Percentiles rank a stretch among this genome's conserved stretches.
Conservation (phyloP, 805 yeast genomes). For the Candida yuanshanica region DNA sequence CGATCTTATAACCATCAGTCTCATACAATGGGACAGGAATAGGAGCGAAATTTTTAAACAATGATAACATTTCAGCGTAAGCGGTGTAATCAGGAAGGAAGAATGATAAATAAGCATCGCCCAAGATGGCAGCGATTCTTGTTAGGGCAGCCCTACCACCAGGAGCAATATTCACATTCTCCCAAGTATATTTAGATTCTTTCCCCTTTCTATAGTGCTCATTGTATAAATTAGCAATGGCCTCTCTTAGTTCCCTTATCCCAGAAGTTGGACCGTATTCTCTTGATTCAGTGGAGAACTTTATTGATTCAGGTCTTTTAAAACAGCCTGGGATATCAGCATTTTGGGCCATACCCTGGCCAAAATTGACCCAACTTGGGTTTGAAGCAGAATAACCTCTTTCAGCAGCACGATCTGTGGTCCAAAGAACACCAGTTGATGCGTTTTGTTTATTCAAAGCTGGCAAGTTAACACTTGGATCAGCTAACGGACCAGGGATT, state of each 20-base stretch:
- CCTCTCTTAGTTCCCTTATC: conserved; percentile 45
- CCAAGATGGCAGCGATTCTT: conserved; percentile 53
- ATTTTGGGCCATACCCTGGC: conserved; percentile 63
- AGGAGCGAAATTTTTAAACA: conserved; percentile 57
- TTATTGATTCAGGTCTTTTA: conserved; percentile 42
- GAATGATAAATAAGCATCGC: conserved; percentile 54
- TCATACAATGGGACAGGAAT: conserved; percentile 58
- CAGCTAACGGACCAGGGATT: conserved; percentile 40
- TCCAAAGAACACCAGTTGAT: conserved; percentile 61
- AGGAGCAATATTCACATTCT: conserved; percentile 58
- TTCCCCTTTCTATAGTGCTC: conserved; percentile 44
- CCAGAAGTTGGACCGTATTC: conserved; percentile 62
- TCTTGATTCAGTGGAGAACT: conserved; percentile 41
- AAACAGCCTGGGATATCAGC: conserved; percentile 57
- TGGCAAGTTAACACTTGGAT: conserved; percentile 44
- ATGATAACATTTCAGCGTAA: conserved; percentile 57
- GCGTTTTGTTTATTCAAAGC: conserved; percentile 54
- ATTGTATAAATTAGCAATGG: conserved; percentile 53
- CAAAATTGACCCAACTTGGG: conserved; percentile 49
- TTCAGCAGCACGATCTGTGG: conserved; percentile 54
- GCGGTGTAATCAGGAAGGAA: conserved; percentile 62
- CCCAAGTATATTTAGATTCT: conserved; percentile 49
- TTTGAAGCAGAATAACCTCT: conserved; percentile 40
- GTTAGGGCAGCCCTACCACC: conserved; percentile 62
- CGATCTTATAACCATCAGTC: conserved; percentile 50